Base-by-base conservation (phyloP, 345 rosid species). In the Luvunga scandens region DNA sequence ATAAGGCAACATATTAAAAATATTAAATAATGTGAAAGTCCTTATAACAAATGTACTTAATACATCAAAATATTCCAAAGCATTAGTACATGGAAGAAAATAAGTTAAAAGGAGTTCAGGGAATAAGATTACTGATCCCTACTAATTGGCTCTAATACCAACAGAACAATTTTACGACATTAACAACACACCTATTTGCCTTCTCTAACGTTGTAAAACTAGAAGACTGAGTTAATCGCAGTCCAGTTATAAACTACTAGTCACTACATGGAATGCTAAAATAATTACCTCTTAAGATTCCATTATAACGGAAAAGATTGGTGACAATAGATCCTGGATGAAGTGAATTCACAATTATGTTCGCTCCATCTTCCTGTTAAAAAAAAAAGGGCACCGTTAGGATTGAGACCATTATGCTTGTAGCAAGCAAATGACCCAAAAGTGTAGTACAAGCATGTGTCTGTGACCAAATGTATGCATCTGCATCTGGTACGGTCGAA, bases 301-400 rank as follows among this genome's bases (percentile, higher is more conserved):
- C 81, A 76, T 73, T 86, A 84, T 89, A 83, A 25, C 90, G 91
- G 73, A 89, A 80, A 45, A 91, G 85, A 81, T 91, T 90, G 75
- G 94, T 93, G 78, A 78, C 81, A 55, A 93, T 89, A 63, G 84
- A 55, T 74, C 98, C 96, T 1, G 96, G 98, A 82, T 93, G 95
- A 83, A 93, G 86, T 61, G 98, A 88, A 86, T 93, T 93, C 13
- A 83, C 90, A 34, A 93, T 90, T 71, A 90, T 83, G 39, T 88
- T 81, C 78, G 80, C 87, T 28, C 87, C 90, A 31, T 90, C 89
- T 83, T 89, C 92, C 93, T 91, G 90, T 82, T 80, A 42, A 76
- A 65, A 67, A 62, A 64, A 75, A 73, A 45, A 45, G 1, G 3
- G 22, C 31, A 68, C 50, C 67, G 30, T 70, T 16, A 69, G 57